A percentile compares a stretch with the other conserved stretches of the same genome.
Conservation (phyloP, 208 protist genomes). For the Histomonas meleagridis region DNA sequence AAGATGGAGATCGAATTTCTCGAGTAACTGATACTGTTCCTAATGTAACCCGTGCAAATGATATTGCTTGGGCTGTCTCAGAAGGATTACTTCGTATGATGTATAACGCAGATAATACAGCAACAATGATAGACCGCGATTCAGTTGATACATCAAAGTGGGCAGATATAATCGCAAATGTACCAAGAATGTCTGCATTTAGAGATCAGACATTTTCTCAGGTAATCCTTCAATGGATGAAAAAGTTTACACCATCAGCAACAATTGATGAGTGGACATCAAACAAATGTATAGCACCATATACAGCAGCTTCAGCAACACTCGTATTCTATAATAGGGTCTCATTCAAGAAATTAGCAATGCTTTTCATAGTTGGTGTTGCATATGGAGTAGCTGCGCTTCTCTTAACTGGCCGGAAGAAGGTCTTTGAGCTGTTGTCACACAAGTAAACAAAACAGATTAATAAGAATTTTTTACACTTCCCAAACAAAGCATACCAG, state of each 20-base stretch:
- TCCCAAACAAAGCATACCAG: too few relatives aligned
- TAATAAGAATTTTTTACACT: too few relatives aligned
- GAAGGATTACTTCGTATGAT: not conserved
- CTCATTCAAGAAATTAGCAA: too few relatives aligned
- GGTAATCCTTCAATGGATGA: not conserved
- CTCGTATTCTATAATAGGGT: slow-evolving; percentile 6
- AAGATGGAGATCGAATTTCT: not conserved
- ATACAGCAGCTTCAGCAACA: not conserved
- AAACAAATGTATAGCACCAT: not conserved
- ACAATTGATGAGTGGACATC: not conserved
- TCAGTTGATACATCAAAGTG: not conserved
- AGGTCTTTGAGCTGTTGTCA: too few relatives aligned
- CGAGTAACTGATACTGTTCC: not conserved
- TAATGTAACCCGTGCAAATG: not conserved
- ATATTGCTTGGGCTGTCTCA: slow-evolving; percentile 14
- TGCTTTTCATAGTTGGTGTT: too few relatives aligned
- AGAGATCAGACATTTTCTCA: not conserved
- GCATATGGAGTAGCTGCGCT: too few relatives aligned
- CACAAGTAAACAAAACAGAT: too few relatives aligned
- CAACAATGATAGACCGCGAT: not conserved
- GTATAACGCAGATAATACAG: not conserved
- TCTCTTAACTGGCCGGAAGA: too few relatives aligned
- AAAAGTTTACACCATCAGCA: not conserved
- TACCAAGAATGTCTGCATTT: not conserved
- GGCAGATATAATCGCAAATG: not conserved